phyloP scores from a whole-genome alignment of 164 flowering plant species.

The Protea cynaroides region DNA sequence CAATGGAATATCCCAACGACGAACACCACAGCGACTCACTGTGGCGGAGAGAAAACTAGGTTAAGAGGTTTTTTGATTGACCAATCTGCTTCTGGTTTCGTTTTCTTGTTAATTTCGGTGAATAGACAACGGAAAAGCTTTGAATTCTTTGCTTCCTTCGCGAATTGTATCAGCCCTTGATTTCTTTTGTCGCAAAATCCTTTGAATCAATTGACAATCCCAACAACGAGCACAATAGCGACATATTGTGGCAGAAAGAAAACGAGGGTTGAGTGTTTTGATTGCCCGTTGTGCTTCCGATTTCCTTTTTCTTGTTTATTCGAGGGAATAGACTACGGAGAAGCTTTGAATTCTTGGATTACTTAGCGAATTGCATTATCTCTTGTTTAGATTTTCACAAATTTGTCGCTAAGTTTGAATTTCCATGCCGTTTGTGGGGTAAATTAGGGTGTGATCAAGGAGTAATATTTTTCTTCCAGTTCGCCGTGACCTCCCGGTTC shows the following conservation, averaged over 20 bases:
- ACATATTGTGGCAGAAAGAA: neutral
- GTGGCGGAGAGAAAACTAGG: too few species aligned
- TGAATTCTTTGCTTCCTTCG: too few species aligned
- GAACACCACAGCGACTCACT: too few species aligned
- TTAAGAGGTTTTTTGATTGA: too few species aligned
- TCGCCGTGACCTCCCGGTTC: neutral
- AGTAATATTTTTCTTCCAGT: neutral
- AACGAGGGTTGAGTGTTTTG: neutral
- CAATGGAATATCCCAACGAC: too few species aligned
- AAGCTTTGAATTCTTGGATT: neutral
- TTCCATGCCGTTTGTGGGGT: neutral
- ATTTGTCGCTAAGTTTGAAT: slow-evolving; percentile 4
- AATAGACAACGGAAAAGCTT: too few species aligned
- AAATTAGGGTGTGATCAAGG: slow-evolving; percentile 5
- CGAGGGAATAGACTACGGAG: neutral
- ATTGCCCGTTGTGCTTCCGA: neutral
- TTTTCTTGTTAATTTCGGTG: neutral
- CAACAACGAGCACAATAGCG: neutral
- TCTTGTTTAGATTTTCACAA: neutral
- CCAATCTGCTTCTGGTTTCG: neutral
- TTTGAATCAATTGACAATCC: neutral
- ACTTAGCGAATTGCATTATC: neutral
- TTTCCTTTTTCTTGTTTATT: neutral
- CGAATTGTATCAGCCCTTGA: too few species aligned
- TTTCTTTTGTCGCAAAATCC: neutral